Percentiles rank a stretch among this genome's conserved stretches.
Conservation (phyloP, 108 stramenopile species). For the Thalassiosira profunda region DNA sequence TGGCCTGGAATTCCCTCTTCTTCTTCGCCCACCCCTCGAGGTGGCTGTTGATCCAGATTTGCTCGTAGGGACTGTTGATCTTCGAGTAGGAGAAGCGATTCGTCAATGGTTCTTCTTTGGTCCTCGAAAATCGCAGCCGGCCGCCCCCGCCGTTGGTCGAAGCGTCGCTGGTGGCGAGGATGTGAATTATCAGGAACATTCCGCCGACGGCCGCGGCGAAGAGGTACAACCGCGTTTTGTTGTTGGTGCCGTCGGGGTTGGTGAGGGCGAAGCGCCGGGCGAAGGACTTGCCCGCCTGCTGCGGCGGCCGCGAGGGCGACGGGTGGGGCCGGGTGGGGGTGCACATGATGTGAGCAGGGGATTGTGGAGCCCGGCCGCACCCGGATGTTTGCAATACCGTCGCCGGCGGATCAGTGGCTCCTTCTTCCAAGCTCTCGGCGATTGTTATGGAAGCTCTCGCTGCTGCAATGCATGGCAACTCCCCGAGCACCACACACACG, state of each 20-base stretch:
- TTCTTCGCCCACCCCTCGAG: slow-evolving; percentile 32
- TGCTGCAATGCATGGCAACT: neutral
- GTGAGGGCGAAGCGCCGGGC: neutral
- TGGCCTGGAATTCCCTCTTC: neutral
- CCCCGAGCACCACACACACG: neutral
- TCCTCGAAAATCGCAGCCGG: neutral
- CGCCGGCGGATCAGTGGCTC: neutral
- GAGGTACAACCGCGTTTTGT: neutral
- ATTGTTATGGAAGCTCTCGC: no score
- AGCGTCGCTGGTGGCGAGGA: neutral
- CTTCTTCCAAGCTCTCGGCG: neutral
- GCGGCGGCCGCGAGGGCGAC: neutral
- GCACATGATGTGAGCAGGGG: neutral
- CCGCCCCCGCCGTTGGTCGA: neutral
- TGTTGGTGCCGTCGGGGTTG: neutral
- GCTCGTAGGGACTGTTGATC: slow-evolving; percentile 28
- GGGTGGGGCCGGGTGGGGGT: neutral
- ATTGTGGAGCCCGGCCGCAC: neutral
- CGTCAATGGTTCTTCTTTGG: no score
- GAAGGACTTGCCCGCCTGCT: neutral
- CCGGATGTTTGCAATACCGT: neutral
- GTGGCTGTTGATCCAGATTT: slow-evolving; percentile 20
- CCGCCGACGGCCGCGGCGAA: neutral
- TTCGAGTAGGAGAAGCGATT: slow-evolving; percentile 15
- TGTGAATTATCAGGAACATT: neutral